Evolutionary conservation across 768 basidiomycete genomes (phyloP).

Genomic region (Solioccasus polychromus): DNA sequence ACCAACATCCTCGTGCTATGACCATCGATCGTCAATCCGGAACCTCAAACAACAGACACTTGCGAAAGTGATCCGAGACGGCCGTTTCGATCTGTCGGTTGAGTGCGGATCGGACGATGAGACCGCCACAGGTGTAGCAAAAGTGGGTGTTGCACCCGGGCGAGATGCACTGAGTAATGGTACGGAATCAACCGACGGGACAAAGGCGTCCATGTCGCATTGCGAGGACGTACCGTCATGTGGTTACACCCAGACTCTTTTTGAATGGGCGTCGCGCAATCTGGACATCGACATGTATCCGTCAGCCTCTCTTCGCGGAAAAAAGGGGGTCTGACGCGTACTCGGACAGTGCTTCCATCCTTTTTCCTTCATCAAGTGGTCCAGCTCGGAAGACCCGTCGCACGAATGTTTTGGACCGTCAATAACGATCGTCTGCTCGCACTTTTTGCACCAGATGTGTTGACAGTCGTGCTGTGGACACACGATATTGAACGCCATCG

Average conservation of each 20-base stretch:
- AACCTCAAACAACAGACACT: slow-evolving; percentile 37
- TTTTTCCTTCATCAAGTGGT: slow-evolving; percentile 46
- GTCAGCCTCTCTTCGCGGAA: background rate
- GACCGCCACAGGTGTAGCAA: slow-evolving; percentile 49
- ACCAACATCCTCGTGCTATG: no score
- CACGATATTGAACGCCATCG: slow-evolving; percentile 36
- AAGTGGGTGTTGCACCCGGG: slow-evolving; percentile 63
- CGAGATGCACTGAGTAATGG: slow-evolving; percentile 43
- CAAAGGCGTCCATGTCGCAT: background rate
- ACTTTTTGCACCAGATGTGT: slow-evolving; percentile 60
- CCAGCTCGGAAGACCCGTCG: slow-evolving; percentile 55
- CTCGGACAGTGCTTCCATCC: slow-evolving; percentile 70
- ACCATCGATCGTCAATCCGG: slow-evolving; percentile 22
- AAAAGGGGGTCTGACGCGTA: slow-evolving; percentile 12
- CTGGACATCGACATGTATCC: slow-evolving; percentile 17
- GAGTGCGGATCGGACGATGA: slow-evolving; percentile 42
- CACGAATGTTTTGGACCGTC: slow-evolving; percentile 50
- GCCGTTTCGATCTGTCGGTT: slow-evolving; percentile 29
- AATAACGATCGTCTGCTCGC: slow-evolving; percentile 40
- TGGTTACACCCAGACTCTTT: slow-evolving; percentile 57
- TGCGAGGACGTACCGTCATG: slow-evolving; percentile 43
- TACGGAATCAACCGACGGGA: background rate
- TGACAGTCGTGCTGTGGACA: slow-evolving; percentile 50
- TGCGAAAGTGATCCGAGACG: slow-evolving; percentile 32
- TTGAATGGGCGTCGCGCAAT: slow-evolving; percentile 47